A percentile compares a stretch with the other conserved stretches of the same genome.
Conservation (phyloP, 805 yeast genomes). For the Danielia oregonensis region DNA sequence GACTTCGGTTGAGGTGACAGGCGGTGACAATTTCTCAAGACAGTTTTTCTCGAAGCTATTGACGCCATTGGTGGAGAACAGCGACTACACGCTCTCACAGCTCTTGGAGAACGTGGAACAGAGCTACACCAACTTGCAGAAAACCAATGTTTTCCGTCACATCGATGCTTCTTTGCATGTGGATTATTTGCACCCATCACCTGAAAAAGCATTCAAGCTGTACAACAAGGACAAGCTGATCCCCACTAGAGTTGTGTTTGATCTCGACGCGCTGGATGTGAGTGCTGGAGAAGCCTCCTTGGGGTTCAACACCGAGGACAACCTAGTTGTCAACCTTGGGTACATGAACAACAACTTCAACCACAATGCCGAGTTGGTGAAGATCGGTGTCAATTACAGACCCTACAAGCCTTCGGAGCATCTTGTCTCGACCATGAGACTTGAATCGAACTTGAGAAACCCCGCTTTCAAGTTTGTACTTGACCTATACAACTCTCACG, state of each 20-base stretch:
- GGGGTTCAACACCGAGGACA: conserved; percentile 36
- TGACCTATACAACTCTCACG: conserved; percentile 29
- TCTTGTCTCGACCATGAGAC: conserved; percentile 41
- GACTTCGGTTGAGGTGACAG: conserved; percentile 34
- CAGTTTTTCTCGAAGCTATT: conserved; percentile 46
- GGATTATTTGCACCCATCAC: conserved; percentile 29
- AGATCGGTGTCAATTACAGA: conserved; percentile 44
- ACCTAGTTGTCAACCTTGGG: conserved; percentile 33
- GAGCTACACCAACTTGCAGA: conserved; percentile 32
- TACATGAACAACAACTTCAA: conserved; percentile 43
- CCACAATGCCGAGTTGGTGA: conserved; percentile 52
- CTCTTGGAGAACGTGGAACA: conserved; percentile 31
- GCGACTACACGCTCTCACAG: conserved; percentile 42
- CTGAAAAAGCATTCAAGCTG: conserved; percentile 19
- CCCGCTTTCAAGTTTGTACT: conserved; percentile 41
- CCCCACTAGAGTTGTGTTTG: conserved; percentile 43
- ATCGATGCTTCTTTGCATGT: conserved; percentile 39
- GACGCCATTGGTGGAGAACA: conserved; percentile 37
- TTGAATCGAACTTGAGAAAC: conserved; percentile 43
- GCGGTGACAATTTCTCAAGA: conserved; percentile 43
- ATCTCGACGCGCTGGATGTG: conserved; percentile 36
- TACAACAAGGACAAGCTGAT: conserved; percentile 39
- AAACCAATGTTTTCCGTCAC: conserved; percentile 44
- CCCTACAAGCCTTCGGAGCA: conserved; percentile 49
- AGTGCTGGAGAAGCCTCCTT: conserved; percentile 33